phyloP scores from a whole-genome alignment of 2,329 filamentous ascomycete genomes.

The Myriosclerotinia duriaeana region DNA sequence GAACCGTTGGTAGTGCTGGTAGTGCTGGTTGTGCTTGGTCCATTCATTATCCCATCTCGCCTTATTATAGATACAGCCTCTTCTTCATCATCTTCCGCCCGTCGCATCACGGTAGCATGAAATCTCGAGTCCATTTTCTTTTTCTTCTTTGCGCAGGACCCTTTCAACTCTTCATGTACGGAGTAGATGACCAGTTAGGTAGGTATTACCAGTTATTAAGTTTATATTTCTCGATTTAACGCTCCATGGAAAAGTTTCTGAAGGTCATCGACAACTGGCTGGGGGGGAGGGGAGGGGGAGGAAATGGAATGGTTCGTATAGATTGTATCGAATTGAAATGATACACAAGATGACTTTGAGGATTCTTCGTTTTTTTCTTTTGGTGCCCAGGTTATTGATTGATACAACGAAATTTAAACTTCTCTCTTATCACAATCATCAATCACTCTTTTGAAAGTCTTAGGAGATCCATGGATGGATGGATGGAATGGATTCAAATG shows the following conservation, averaged over 20 bases:
- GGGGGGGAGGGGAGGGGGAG: neutral
- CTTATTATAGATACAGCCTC: conserved; percentile 7
- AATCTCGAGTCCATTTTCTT: conserved; percentile 37
- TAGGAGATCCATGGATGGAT: neutral
- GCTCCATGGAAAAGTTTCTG: conserved; percentile 33
- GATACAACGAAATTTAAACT: conserved; percentile 16
- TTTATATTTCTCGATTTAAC: conserved; percentile 25
- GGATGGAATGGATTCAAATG: neutral
- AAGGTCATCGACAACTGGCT: conserved; percentile 15
- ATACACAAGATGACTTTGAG: conserved; percentile 12
- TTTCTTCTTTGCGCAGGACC: conserved; percentile 16
- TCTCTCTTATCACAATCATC: conserved; percentile 20
- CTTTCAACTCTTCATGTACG: conserved; percentile 25
- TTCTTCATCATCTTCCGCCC: conserved; percentile 32
- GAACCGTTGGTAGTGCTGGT: conserved; percentile 11
- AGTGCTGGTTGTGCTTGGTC: conserved; percentile 15
- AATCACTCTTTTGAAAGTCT: neutral
- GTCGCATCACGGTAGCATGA: conserved; percentile 40
- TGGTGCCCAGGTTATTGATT: conserved; percentile 26
- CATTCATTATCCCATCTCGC: conserved; percentile 27
- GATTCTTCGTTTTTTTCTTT: conserved; percentile 24
- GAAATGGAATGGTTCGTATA: conserved; percentile 10
- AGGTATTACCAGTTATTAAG: neutral
- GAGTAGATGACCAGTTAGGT: conserved; percentile 1
- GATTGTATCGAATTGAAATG: neutral